Evolutionary conservation across 2,329 filamentous ascomycete genomes (phyloP).

Genomic region (Ceratocystis destructans): DNA sequence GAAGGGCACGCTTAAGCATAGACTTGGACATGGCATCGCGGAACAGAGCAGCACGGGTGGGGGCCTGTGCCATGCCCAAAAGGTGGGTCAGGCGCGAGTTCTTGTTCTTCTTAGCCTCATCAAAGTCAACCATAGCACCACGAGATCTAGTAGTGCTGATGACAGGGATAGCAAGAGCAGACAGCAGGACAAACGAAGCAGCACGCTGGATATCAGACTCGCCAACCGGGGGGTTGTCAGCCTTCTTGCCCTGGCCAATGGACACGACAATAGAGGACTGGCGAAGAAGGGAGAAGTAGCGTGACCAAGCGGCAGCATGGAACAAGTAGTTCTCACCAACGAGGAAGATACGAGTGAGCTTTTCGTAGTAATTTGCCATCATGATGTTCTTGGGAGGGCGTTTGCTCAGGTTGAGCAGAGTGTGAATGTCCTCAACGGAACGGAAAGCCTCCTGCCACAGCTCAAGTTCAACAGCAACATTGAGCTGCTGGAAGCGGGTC

Average conservation of each 20-base stretch:
- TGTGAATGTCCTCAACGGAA: conserved; percentile 97
- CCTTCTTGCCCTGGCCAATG: conserved; percentile 76
- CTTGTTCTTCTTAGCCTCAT: conserved; percentile 97
- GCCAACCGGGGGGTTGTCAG: conserved; percentile 79
- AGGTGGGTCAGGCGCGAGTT: conserved; percentile 94
- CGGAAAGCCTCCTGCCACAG: conserved; percentile 99
- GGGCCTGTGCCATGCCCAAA: conserved; percentile 79
- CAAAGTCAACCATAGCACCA: conserved; percentile 89
- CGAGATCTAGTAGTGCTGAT: conserved; percentile 96
- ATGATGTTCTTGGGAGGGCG: conserved; percentile 96
- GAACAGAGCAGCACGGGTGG: conserved; percentile 82
- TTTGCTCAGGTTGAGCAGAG: conserved; percentile 92
- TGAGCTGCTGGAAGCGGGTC: conserved; percentile 95
- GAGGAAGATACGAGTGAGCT: conserved; percentile 94
- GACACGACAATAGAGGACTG: conserved; percentile 75
- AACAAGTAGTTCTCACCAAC: conserved; percentile 99
- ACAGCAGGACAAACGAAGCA: conserved; percentile 88
- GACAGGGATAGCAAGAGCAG: conserved; percentile 92
- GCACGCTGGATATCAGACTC: conserved; percentile 88
- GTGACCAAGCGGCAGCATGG: conserved; percentile 93
- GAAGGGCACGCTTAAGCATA: conserved; percentile 77
- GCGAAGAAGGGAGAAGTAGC: conserved; percentile 92
- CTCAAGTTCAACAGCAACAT: conserved; percentile 94
- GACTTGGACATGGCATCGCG: conserved; percentile 93
- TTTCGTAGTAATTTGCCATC: conserved; percentile 99